Percentiles rank a stretch among this genome's conserved stretches.
Evolutionary conservation across 179 eudicot species (phyloP).

Genomic region (Dionaea muscipula): DNA sequence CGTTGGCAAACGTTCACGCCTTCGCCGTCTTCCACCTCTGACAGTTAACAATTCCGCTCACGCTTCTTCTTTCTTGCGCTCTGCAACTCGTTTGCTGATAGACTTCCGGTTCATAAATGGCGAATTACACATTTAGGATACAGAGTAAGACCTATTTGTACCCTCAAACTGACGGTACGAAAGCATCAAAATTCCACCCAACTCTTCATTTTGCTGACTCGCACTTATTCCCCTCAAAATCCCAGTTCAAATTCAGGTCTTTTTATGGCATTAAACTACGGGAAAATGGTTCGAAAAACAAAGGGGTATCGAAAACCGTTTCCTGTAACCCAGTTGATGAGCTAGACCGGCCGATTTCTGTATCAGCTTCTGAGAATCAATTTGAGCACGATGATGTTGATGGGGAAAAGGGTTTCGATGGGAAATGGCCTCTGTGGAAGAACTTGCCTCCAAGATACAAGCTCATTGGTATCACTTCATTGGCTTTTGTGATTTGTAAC

Average conservation of each 20-base stretch:
- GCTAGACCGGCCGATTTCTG: conserved; percentile 11
- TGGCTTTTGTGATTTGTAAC: conserved; percentile 91
- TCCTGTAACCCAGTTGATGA: conserved; percentile 24
- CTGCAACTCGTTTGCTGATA: background rate
- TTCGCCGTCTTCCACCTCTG: background rate
- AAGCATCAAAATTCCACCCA: conserved; percentile 3
- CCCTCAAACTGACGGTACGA: background rate
- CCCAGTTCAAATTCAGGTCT: conserved; percentile 23
- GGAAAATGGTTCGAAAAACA: conserved; percentile 15
- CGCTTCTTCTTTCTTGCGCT: background rate
- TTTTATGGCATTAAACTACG: conserved; percentile 29
- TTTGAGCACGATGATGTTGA: conserved; percentile 13
- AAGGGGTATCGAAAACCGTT: conserved; percentile 10
- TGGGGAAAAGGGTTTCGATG: conserved; percentile 27
- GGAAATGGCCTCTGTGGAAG: conserved; percentile 75
- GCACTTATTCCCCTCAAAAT: conserved; percentile 7
- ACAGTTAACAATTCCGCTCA: background rate
- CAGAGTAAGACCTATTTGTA: conserved; percentile 9
- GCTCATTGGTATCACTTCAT: conserved; percentile 73
- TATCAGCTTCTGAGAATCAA: conserved; percentile 16
- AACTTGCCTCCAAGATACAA: conserved; percentile 68
- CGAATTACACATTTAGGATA: conserved; percentile 18
- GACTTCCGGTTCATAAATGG: no score
- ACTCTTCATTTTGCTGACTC: conserved; percentile 1
- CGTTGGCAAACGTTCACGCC: no score